Evolutionary conservation across 352 stramenopile species (phyloP).

Genomic region (Globisporangium okanoganense): DNA sequence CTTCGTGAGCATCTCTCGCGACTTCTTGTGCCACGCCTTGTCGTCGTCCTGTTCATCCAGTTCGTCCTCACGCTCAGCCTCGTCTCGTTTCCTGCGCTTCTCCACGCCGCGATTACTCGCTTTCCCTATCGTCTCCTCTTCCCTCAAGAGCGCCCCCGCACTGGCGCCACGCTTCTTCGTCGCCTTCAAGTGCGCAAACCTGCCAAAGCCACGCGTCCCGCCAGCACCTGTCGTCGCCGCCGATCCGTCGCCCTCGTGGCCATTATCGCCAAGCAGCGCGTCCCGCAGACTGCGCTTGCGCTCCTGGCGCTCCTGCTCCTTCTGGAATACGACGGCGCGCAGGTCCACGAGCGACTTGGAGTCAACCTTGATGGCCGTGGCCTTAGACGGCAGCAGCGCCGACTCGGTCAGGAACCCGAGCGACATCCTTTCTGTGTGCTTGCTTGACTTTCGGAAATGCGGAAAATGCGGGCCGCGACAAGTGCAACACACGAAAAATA

Average conservation of each 20-base stretch:
- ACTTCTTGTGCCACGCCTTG: slow-evolving; percentile 50
- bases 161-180: slow-evolving; percentile 14
- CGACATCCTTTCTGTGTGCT: slow-evolving; percentile 53
- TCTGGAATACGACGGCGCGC: slow-evolving; percentile 79
- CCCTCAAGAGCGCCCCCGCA: neutral
- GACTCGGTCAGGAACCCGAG: slow-evolving; percentile 91
- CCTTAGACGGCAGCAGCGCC: slow-evolving; percentile 88
- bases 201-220: slow-evolving; percentile 19
- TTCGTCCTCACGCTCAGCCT: slow-evolving; percentile 40
- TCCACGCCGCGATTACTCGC: slow-evolving; percentile 57
- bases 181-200: slow-evolving; percentile 51
- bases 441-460: slow-evolving; percentile 1
- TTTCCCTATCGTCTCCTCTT: slow-evolving; percentile 22
- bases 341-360: slow-evolving; percentile 81
- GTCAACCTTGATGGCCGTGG: slow-evolving; percentile 86
- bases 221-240: neutral
- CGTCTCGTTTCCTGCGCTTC: slow-evolving; percentile 43
- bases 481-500: no score
- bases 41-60: slow-evolving; percentile 54
- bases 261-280: slow-evolving; percentile 1
- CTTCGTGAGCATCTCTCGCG: slow-evolving; percentile 49
- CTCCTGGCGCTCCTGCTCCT: slow-evolving; percentile 72
- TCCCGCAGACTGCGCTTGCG: slow-evolving; percentile 40
- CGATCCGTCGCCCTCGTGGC: slow-evolving; percentile 16
- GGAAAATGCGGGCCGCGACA: neutral